Evolutionary conservation across 106 monocot genomes (phyloP), one percentile per base, ranked within the genome.

Genomic region (Dendrobium nobile): DNA sequence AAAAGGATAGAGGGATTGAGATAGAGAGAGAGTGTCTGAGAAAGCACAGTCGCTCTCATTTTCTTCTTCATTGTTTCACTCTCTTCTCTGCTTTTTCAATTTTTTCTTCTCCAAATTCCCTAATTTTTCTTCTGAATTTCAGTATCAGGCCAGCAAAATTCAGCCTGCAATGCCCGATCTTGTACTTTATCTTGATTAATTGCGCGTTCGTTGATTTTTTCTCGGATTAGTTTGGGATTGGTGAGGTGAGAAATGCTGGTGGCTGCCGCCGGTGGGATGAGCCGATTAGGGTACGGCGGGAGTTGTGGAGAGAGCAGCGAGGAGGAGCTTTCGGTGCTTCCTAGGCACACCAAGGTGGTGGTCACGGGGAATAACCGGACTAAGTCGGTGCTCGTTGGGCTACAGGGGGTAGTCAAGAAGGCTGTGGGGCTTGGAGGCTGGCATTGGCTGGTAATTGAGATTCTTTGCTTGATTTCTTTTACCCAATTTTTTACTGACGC

Each of bases 341-440:
- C 91, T 13, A 64, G 88, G 75, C 91, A 91, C 56, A 91, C 91
- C 3, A 91, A 91, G 79, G 91, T 91, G 73, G 87, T 91, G 7
- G 91, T 91, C 56, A 91, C 88, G 16, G 91, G 91, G 43, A 91
- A 91, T 73, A 91, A 91, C 73, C 76, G 91, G 43, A 91, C 91
- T 7, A 91, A 91, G 51, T 91, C 91, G 80, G 91, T 91, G 73
- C 88, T 91, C 24, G 88, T 91, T n/a, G 91, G 91, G 16, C 83
- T 91, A 9, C 86, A 82, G 26, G 91, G 91, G 20, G 91, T 91
- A 8, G 91, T 91, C 68, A 91, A 91, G 88, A 91, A 91, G 80
- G 91, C 91, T n/a, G 88, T 91, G 42, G 91, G 91, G 0, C 91
- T 91, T 44, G 91, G 90, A 2, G 90, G 90, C 4, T 91, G 90